Conservation (phyloP, 108 stramenopile genomes). For the Conticribra weissflogii region DNA sequence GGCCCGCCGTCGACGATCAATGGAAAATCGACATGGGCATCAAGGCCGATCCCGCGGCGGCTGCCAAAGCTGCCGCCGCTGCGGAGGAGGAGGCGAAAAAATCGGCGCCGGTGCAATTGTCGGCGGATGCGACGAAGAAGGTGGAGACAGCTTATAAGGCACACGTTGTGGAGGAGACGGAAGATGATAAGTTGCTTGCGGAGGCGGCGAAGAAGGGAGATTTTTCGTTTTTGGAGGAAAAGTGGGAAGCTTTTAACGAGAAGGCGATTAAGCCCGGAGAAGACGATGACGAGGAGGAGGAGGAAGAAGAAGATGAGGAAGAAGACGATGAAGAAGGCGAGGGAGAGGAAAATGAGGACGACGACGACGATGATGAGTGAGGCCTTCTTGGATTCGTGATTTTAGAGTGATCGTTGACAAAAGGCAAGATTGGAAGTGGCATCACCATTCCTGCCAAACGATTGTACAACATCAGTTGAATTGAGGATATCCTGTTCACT, state of each 20-base stretch:
- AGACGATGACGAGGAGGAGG: slow-evolving; percentile 46
- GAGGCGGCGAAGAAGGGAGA: slow-evolving; percentile 44
- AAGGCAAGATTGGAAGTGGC: too few relatives aligned
- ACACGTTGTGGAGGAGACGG: slow-evolving; percentile 27
- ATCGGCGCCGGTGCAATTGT: slow-evolving; percentile 7
- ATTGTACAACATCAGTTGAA: slow-evolving; percentile 32
- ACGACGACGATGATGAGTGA: too few relatives aligned
- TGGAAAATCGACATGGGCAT: slow-evolving; percentile 54
- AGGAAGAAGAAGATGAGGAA: slow-evolving; percentile 7
- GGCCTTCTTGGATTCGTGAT: too few relatives aligned
- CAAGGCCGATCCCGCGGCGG: slow-evolving; percentile 45
- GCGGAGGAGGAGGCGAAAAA: slow-evolving; percentile 2
- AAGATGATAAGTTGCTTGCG: slow-evolving; percentile 39
- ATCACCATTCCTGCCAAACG: too few relatives aligned
- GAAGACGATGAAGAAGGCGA: neutral
- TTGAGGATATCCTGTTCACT: too few relatives aligned
- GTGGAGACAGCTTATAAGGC: slow-evolving; percentile 40
- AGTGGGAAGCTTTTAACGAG: slow-evolving; percentile 48
- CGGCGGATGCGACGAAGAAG: slow-evolving; percentile 16
- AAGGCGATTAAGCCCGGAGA: slow-evolving; percentile 47
- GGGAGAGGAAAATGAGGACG: neutral
- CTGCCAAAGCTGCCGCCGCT: slow-evolving; percentile 30
- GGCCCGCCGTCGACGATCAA: slow-evolving; percentile 57
- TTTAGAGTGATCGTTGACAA: too few relatives aligned
- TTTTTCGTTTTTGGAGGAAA: slow-evolving; percentile 44